Evolutionary conservation across 208 protist species (phyloP).

Genomic region (Crithidia thermophila): DNA sequence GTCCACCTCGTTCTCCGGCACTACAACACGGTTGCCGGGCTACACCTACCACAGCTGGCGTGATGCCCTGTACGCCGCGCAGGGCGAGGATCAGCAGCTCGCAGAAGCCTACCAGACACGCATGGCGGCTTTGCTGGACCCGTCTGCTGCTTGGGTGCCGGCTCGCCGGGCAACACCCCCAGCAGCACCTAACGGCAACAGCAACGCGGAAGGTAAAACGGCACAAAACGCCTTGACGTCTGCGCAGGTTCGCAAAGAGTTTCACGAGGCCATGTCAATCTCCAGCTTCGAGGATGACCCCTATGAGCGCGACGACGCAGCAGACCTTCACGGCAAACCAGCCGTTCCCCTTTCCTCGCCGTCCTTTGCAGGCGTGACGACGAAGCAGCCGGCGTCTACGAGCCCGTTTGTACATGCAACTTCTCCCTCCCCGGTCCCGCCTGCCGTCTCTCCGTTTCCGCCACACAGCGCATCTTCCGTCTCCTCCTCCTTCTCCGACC

Average conservation of each 20-base stretch:
- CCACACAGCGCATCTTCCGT: conserved; percentile 3
- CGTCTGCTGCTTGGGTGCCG: conserved; percentile 15
- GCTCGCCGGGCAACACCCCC: not conserved
- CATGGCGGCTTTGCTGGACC: conserved; percentile 15
- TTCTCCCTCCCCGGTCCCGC: too few species aligned
- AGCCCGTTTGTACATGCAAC: too few species aligned
- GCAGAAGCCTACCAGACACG: conserved; percentile 16
- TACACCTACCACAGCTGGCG: conserved; percentile 29
- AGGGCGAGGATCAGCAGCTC: conserved; percentile 23
- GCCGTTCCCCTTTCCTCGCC: too few species aligned
- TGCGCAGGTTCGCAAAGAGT: too few species aligned
- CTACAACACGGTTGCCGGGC: too few species aligned
- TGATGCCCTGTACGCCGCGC: conserved; percentile 21
- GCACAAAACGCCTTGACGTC: too few species aligned
- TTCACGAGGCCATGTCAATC: conserved; percentile 9
- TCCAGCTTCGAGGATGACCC: conserved; percentile 10
- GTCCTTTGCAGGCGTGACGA: too few species aligned
- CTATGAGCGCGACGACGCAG: too few species aligned
- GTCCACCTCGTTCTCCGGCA: too few species aligned
- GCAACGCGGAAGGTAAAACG: not conserved
- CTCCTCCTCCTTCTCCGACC: conserved; percentile 36
- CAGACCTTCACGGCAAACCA: too few species aligned
- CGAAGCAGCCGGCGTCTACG: not conserved
- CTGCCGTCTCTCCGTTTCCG: too few species aligned
- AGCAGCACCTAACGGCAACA: not conserved